phyloP scores from a whole-genome alignment of 2,329 filamentous ascomycete genomes.

The Pezicula carpinea region DNA sequence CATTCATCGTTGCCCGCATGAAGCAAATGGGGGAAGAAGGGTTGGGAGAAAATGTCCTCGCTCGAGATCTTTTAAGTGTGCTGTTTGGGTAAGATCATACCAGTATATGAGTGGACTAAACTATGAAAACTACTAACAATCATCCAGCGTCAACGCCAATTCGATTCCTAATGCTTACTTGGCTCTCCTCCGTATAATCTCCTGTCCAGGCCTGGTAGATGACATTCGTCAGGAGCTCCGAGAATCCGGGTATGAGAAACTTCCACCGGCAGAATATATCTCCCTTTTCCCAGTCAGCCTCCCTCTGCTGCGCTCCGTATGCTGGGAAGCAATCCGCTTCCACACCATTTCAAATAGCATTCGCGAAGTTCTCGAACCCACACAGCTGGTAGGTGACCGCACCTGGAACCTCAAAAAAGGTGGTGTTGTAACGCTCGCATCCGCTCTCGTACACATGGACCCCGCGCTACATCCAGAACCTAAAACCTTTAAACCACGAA shows the following conservation, averaged over 20 bases:
- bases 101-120: too few species aligned
- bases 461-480: background rate
- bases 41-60: too few species aligned
- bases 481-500: too few species aligned
- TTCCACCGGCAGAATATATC: background rate
- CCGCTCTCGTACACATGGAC: background rate
- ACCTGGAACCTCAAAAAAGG: background rate
- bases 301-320: background rate
- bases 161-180: background rate
- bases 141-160: background rate
- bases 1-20: too few species aligned
- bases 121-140: background rate
- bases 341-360: background rate
- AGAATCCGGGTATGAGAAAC: background rate
- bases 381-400: background rate
- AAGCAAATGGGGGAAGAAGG: too few species aligned
- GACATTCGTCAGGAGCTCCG: background rate
- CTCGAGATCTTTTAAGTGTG: too few species aligned
- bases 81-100: too few species aligned
- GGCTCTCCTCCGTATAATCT: background rate
- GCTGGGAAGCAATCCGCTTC: background rate
- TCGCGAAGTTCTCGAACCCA: background rate
- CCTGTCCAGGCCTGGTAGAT: background rate
- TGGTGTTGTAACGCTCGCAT: background rate
- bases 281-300: background rate